Evolutionary conservation across 2,329 filamentous ascomycete species (phyloP), one percentile per base, ranked within the genome.

Genomic region (Pleurostoma richardsiae): DNA sequence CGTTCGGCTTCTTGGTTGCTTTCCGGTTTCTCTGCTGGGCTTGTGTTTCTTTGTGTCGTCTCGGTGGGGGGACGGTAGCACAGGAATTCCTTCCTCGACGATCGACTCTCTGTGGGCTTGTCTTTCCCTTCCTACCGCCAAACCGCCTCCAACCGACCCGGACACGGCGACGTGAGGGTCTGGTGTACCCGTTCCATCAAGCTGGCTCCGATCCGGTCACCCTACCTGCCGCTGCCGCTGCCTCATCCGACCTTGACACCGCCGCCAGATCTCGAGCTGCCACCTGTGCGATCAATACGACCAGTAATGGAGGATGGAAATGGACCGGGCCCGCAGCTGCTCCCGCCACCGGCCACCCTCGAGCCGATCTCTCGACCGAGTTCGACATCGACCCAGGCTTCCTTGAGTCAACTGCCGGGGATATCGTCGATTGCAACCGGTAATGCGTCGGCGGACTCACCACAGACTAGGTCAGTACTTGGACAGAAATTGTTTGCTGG

Each of bases 291-390:
- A 51, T 48, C 55, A 42, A 59, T 62, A 55, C 57, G 53, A 51
- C 48, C 55, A 42, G 59, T 62, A 55, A 77, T 77, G 71, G 75
- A 77, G 56, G 74, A 77, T 53, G 67, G 50, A 52, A 44, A 45
- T 46, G 4, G 40, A 42, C 19, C 47, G 29, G 19, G 64, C 47
- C 53, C 64, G 30, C 68, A 70, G 45, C 54, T 66, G 42, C 58
- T 71, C 40, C 59, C 68, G 39, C 59, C 66, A 36, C 63, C 68
- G 41, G 51, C 62, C 33, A 60, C 63, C 7, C 58, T 71, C 39
- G 76, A 80, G 51, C 65, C 71, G 19, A 71, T 76, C 49, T 76
- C 76, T 30, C 68, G 71, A 53, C 73, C 73, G 27, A 71, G 68
- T 54, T 76, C 76, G 30, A 71, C 71, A 3, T 74, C 76, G 4